Evolutionary conservation across 768 basidiomycete species (phyloP), one percentile per base, ranked within the genome.

Genomic region (Boletus subparvulus): DNA sequence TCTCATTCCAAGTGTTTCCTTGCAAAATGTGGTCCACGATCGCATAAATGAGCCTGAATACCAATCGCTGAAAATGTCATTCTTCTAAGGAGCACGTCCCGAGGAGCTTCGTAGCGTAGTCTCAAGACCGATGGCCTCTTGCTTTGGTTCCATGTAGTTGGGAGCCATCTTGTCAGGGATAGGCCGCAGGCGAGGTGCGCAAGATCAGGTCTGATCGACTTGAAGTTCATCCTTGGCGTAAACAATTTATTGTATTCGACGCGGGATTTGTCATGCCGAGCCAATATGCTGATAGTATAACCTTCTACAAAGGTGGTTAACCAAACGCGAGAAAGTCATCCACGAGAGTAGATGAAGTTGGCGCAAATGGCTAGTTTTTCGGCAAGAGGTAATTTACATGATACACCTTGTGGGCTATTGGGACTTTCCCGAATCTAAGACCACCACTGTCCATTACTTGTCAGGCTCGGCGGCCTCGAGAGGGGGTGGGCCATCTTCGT

Each of bases 401-500:
- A 39, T 56, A 47, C 51, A 53, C 36, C 33, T 56, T 37, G 47
- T 53, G 30, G 43, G 33, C 41, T 53, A 54, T 32, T 37, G 12
- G 12, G 16, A 47, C 47, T 46, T 46, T 54, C 12, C n/a, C 28
- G 24, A 21, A 17, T 30, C 8, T 5, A 35, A 16, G 33, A 39
- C 40, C 30, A 21, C 21, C 28, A 35, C 28, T 14, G 19, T 54
- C 50, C 47, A 26, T 47, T 50, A 58, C 28, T 55, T 49, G 47
- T 37, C n/a, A 37, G 75, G 66, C 65, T 82, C 80, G 32, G 77
- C 78, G n/a, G 85, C 83, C 75, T 92, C 91, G 46, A 93, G 86
- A 63, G 90, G 88, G 50, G 91, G 91, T 54, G 89, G 90, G 49
- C 84, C 88, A 41, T 86, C 88, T 47, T 84, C 85, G 7, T 76